Base-by-base conservation (phyloP, 2,329 filamentous ascomycete genomes). In the Drechslera avenae region DNA sequence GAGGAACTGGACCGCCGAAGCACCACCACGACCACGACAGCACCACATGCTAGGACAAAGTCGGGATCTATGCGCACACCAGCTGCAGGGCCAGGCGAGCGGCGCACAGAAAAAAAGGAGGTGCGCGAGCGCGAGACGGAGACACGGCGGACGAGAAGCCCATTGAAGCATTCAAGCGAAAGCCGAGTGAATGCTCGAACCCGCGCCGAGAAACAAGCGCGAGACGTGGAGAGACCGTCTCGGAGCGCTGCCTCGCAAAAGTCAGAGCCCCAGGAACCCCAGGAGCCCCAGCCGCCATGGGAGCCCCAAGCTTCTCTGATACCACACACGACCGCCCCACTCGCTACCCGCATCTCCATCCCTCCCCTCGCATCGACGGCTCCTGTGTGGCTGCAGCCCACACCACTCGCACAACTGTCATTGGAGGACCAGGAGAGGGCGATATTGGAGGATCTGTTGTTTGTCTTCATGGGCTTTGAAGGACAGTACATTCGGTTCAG, bases 391-490 rank as follows among this genome's bases (percentile, higher is more conserved):
- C 79, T 91, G 40, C 86, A 90, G 35, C 88, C 89, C 1, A 78
- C 78, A 40, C 80, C 87, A 5, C 79, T 97, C 13, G 79, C 82
- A 48, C 85, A 89, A 50, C 76, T 97, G 52, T 86, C 86, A 0
- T 77, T 95, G 21, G 88, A 95, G 59, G 83, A 84, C 2, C 94
- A 99, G 73, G 94, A 99, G 75, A 84, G 86, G 18, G 89, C 86
- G 7, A 88, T 99, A 39, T 80, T 97, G 35, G 92, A 97, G 62
- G 94, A 99, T 64, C 76, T 99, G 13, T 76, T 97, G 30, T 97
- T 93, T 69, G 91, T 96, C 4, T 95, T 97, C 64, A 97, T 99
- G 92, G 94, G 94, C 18, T 96, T 91, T 58, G 94, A 99, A 75
- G 94, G 94, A n/a, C 91, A 96, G 72, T 97, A 97, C 70, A 89